phyloP scores from a whole-genome alignment of 2,329 filamentous ascomycete genomes.

The Ceratocystis huliohia region DNA sequence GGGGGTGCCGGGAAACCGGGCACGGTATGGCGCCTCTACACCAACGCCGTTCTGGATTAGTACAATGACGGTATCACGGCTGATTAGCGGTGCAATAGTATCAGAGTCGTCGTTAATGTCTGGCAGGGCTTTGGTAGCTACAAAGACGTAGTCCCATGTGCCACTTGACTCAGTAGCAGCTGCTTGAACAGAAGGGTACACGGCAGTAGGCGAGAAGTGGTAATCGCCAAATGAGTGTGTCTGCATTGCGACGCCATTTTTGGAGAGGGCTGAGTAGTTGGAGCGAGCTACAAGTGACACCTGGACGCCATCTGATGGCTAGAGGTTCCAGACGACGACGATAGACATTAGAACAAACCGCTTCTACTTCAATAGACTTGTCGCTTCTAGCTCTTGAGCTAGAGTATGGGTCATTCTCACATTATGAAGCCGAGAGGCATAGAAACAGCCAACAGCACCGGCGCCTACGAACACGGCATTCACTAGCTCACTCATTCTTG shows the following conservation, averaged over 20 bases:
- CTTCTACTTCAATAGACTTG: background rate
- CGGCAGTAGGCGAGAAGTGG: slow-evolving; percentile 46
- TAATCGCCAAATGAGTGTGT: slow-evolving; percentile 58
- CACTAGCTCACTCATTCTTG: slow-evolving; percentile 30
- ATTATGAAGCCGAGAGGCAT: slow-evolving; percentile 53
- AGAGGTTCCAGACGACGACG: background rate
- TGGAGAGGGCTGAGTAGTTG: slow-evolving; percentile 53
- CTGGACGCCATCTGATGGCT: slow-evolving; percentile 40
- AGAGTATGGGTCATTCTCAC: slow-evolving; percentile 28
- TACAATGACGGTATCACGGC: slow-evolving; percentile 44
- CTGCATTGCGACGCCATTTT: slow-evolving; percentile 48
- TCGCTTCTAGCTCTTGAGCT: slow-evolving; percentile 1
- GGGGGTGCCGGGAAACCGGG: slow-evolving; percentile 46
- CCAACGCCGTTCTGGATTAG: slow-evolving; percentile 60
- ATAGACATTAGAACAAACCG: background rate
- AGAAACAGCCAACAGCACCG: slow-evolving; percentile 61
- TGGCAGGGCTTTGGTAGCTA: slow-evolving; percentile 58
- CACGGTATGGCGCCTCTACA: slow-evolving; percentile 53
- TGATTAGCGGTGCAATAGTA: slow-evolving; percentile 48
- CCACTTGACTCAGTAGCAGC: slow-evolving; percentile 32
- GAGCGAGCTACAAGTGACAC: slow-evolving; percentile 62
- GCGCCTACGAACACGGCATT: slow-evolving; percentile 56
- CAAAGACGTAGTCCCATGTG: slow-evolving; percentile 48
- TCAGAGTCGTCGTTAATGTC: slow-evolving; percentile 49
- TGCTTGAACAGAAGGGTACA: slow-evolving; percentile 49